phyloP scores from a whole-genome alignment of 805 yeast genomes.

The Saccharomycopsis amapae region DNA sequence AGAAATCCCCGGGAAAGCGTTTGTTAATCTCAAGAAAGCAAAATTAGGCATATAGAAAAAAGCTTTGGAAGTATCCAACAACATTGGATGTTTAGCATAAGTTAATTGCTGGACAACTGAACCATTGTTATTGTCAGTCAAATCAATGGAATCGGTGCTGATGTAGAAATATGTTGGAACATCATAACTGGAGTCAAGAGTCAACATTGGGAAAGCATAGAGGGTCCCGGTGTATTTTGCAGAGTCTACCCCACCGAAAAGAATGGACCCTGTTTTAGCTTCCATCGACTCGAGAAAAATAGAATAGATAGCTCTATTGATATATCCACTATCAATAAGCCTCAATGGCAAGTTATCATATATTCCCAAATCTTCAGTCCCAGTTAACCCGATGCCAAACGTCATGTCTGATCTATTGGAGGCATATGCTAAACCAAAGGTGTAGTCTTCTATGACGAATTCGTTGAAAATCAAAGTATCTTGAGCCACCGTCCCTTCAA shows the following conservation, averaged over 20 bases:
- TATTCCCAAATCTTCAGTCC: conserved; percentile 43
- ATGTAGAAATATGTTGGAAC: too few species aligned
- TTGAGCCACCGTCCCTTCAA: conserved; percentile 45
- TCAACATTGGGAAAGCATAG: conserved; percentile 29
- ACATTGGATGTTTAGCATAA: conserved; percentile 31
- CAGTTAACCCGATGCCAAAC: conserved; percentile 63
- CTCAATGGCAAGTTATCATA: conserved; percentile 27
- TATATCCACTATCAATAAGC: conserved; percentile 35
- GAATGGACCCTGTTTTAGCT: conserved; percentile 30
- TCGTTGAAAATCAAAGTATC: conserved; percentile 43
- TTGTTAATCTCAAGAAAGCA: conserved; percentile 7
- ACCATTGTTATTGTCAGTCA: too few species aligned
- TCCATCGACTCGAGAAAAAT: conserved; percentile 34
- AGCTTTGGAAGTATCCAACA: conserved; percentile 52
- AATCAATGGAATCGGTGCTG: too few species aligned
- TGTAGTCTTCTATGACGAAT: conserved; percentile 2
- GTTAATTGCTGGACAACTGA: too few species aligned
- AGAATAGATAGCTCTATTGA: conserved; percentile 37
- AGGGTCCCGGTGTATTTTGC: conserved; percentile 34
- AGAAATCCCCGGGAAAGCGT: conserved; percentile 15
- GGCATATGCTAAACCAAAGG: conserved; percentile 14
- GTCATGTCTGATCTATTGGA: conserved; percentile 41
- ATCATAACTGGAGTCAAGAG: too few species aligned
- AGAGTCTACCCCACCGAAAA: conserved; percentile 41
- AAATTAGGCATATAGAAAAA: conserved; percentile 39